Evolutionary conservation across 139 green algal genomes (phyloP), one percentile per base, ranked within the genome.

Genomic region (Chlamydomonas applanata): DNA sequence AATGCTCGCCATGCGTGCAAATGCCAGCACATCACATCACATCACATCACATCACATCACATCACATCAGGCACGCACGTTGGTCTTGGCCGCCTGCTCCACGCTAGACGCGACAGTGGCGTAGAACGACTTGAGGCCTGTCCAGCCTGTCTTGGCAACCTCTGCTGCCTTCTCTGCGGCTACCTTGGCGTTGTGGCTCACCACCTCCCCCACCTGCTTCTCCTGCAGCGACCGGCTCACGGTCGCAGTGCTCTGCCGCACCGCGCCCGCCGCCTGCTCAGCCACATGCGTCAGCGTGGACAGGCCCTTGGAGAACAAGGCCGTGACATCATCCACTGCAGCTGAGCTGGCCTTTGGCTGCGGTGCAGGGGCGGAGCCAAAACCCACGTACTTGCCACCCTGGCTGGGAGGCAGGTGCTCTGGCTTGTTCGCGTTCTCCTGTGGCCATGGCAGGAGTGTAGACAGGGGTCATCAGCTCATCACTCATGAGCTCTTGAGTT

Each of bases 361-460:
- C 11, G 85, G 85, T 3, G 80, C 72, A 13, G 91, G 89, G 0
- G 80, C 71, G 16, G 91, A 98, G 27, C 95, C 95, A 88, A 99
- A 99, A 1, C 95, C 95, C 4, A 99, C 94, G 71, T 97, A 99
- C 86, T 99, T 99, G 62, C 95, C 96, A 34, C 95, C 94, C 87
- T 98, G 94, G 83, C 56, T 97, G 49, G 95, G 95, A 0, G 88
- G 83, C 35, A 99, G 30, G 27, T 79, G 78, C 16, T 98, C 95
- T 0, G 93, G 89, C 30, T 84, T 81, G 25, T 22, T 74, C 4
- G 93, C 90, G 76, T 99, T 99, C 73, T 97, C 91, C 80, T 89
- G 81, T 53, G 87, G 34, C 4, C 11, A n/a, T n/a, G n/a, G n/a
- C n/a, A n/a, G n/a, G n/a, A n/a, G n/a, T n/a, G n/a, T n/a, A n/a